Evolutionary conservation across 805 yeast genomes (phyloP), one percentile per base, ranked within the genome.

Genomic region (Jamesozyma jinghongensis): DNA sequence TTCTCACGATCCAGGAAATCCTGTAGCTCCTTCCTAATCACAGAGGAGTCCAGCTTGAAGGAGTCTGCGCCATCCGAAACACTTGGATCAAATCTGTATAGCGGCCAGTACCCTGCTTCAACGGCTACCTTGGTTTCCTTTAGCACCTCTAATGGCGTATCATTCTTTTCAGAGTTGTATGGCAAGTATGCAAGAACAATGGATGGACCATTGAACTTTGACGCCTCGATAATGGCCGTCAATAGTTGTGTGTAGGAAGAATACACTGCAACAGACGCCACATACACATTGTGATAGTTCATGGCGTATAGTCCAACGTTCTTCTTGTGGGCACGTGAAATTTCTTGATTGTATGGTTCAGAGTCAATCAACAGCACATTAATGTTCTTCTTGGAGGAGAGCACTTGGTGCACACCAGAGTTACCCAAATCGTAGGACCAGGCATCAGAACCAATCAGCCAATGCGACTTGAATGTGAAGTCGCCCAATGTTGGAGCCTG

Each of bases 31-130:
- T 79, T 77, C 61, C 79, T 79, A 55, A 90, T 76, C 40, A 78
- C 78, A 13, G 88, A 77, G 4, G 97, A 87, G 61, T 90, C 97
- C 40, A 90, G 71, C 53, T 77, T 77, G 72, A 90, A 90, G 38
- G 61, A 59, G n/a, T 77, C 74, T 3, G 64, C 59, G 14, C 67
- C 73, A 29, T 69, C 73, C 5, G 26, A 25, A 28, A 30, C 37
- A 8, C 61, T 48, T 41, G 97, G 95, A 52, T 85, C 73, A 66
- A 73, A 90, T 59, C 96, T 73, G 67, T 88, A 90, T 46, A 90
- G 71, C 36, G 97, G 97, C 94, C 97, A 87, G 67, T 82, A 81
- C n/a, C 97, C 97, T 27, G 87, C 69, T 54, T 85, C 96, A 35
- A 90, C 94, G 18, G 95, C 90, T 47, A 66, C 68, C 63, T 90